Percentiles rank a stretch among this genome's conserved stretches.
Conservation (phyloP, 371 early-diverging fungal genomes). For the Syncephalis plumigaleata region DNA sequence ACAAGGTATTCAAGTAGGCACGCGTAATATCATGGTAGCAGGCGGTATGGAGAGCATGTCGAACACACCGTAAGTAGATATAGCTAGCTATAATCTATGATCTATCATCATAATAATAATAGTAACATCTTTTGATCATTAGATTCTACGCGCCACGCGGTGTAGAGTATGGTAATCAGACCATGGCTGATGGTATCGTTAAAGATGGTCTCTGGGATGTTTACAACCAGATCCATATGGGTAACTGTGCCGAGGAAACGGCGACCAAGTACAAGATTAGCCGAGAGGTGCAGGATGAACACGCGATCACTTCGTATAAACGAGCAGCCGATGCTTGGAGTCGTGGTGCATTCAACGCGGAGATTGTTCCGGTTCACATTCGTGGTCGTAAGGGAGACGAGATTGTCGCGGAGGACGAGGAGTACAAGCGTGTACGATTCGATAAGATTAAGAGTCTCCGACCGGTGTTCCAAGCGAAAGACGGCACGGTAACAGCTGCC, state of each 20-base stretch:
- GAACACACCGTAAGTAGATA: slow-evolving; percentile 52
- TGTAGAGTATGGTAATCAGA: slow-evolving; percentile 71
- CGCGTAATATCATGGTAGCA: slow-evolving; percentile 51
- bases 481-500: slow-evolving; percentile 85
- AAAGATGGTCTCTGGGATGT: slow-evolving; percentile 90
- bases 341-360: slow-evolving; percentile 56
- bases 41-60: slow-evolving; percentile 96
- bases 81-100: neutral
- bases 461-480: slow-evolving; percentile 8
- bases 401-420: slow-evolving; percentile 64
- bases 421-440: slow-evolving; percentile 30
- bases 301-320: slow-evolving; percentile 73
- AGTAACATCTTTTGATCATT: slow-evolving; percentile 2
- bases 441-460: slow-evolving; percentile 5
- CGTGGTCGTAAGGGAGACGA: slow-evolving; percentile 70
- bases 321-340: slow-evolving; percentile 68
- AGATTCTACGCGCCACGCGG: slow-evolving; percentile 22
- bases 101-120: slow-evolving; percentile 2
- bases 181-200: slow-evolving; percentile 71
- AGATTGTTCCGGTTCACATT: slow-evolving; percentile 78
- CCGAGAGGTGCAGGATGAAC: slow-evolving; percentile 78
- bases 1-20: slow-evolving; percentile 39
- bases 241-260: slow-evolving; percentile 76
- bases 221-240: slow-evolving; percentile 33
- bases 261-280: slow-evolving; percentile 66